Base-by-base conservation (phyloP, 1,284 basidiomycete genomes). In the Acaromyces ingoldii region DNA sequence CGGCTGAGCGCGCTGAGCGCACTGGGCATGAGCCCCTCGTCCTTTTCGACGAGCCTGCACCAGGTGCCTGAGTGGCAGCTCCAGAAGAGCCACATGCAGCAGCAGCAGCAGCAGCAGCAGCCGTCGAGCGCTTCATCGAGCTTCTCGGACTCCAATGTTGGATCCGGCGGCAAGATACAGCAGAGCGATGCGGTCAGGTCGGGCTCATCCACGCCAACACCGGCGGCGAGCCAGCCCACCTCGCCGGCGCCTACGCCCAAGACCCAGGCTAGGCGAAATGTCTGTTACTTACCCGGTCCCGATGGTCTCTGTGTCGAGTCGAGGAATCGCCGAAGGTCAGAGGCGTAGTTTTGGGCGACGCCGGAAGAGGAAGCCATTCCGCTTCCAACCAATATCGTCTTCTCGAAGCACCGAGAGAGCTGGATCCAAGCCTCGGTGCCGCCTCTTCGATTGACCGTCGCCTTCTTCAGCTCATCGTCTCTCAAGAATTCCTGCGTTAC, bases 281-380 rank as follows among this genome's bases (percentile, higher is more conserved):
- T 33, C 13, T 29, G 25, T 4, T 47, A 4, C 25, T n/a, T 47
- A n/a, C 45, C 45, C 33, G 45, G 45, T 4, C 45, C 45, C 15
- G 45, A 47, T 24, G 45, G 45, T 3, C 15, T 47, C 3, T 47
- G 45, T 22, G 45, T 47, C 25, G 45, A 47, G 17, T 29, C 9
- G 25, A 9, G 45, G 10, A 3, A n/a, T 3, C 19, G 45, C 25
- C 24, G 31, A 13, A 15, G 45, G 7, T 33, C 29, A 6, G 45
- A 47, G 25, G 45, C 45, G 5, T 46, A n/a, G n/a, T n/a, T n/a
- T n/a, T n/a, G n/a, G n/a, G n/a, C n/a, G n/a, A n/a, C n/a, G n/a
- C n/a, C n/a, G n/a, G n/a, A n/a, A n/a, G n/a, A n/a, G n/a, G n/a
- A n/a, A n/a, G n/a, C n/a, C n/a, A n/a, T n/a, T n/a, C n/a, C n/a